phyloP scores from a whole-genome alignment of 2,329 filamentous ascomycete species.

The Cladosporium phlei region DNA sequence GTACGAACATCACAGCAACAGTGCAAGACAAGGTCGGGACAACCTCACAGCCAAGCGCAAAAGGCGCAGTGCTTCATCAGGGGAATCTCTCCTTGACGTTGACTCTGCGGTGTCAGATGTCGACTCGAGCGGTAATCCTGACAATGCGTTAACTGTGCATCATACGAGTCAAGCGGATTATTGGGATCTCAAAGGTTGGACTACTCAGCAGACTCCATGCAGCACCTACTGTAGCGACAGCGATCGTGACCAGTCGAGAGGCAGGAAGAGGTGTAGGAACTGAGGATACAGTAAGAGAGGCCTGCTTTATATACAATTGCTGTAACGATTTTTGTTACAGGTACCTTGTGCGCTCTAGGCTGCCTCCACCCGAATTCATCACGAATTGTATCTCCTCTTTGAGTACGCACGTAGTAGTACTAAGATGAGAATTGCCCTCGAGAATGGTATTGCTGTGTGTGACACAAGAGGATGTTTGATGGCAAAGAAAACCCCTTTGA shows the following conservation, averaged over 20 bases:
- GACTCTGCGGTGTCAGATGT: conserved; percentile 9
- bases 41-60: conserved; percentile 2
- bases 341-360: too few species aligned
- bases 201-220: neutral
- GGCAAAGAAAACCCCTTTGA: too few species aligned
- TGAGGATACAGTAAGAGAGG: too few species aligned
- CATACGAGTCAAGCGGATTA: neutral
- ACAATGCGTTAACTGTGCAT: neutral
- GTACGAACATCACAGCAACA: neutral
- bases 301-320: too few species aligned
- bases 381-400: too few species aligned
- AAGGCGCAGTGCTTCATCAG: conserved; percentile 1
- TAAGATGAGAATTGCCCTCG: too few species aligned
- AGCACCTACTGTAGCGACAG: neutral
- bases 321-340: too few species aligned
- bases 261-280: conserved; percentile 6
- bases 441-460: too few species aligned
- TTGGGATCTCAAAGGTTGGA: conserved; percentile 3
- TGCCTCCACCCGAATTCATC: too few species aligned
- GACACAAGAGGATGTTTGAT: too few species aligned
- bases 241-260: neutral
- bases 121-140: neutral
- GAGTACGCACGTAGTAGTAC: too few species aligned
- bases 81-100: neutral
- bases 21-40: neutral